A percentile compares a stretch with the other conserved stretches of the same genome.
phyloP scores from a whole-genome alignment of 768 basidiomycete species.

The Tulasnella sp. region DNA sequence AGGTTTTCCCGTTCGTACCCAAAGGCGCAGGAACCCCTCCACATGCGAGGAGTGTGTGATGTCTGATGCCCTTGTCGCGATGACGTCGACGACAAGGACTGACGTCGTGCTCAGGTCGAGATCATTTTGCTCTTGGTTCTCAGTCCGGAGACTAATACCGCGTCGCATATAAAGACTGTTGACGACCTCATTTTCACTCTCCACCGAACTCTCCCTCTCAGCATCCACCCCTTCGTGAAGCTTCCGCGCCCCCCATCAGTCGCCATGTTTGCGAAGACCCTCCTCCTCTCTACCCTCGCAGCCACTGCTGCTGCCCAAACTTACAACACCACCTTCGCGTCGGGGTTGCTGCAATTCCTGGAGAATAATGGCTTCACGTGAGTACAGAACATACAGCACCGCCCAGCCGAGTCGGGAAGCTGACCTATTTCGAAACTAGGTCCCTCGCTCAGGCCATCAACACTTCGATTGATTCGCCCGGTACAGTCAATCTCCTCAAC shows the following conservation, averaged over 20 bases:
- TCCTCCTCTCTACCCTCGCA: constrained; percentile 25
- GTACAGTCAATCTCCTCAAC: constrained; percentile 12
- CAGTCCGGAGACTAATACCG: not conserved
- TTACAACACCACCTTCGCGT: constrained; percentile 17
- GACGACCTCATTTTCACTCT: not conserved
- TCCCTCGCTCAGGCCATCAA: constrained; percentile 18
- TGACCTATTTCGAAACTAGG: not conserved
- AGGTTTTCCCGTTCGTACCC: not conserved
- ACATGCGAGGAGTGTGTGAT: not conserved
- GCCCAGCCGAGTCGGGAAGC: not conserved
- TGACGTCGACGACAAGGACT: constrained; percentile 18
- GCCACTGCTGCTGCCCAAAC: constrained; percentile 26
- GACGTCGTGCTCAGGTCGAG: not conserved
- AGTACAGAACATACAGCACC: not conserved
- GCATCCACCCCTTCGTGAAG: not conserved
- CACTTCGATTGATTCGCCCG: constrained; percentile 10
- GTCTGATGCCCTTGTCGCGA: not conserved
- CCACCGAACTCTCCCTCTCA: not conserved
- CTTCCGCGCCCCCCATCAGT: not conserved
- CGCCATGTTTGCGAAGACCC: constrained; percentile 20
- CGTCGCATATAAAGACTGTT: not conserved
- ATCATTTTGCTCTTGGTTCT: constrained; percentile 6
- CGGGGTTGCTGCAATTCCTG: not conserved
- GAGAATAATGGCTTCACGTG: constrained; percentile 4
- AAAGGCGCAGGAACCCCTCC: not conserved